phyloP scores from a whole-genome alignment of 176 grass and related monocot genomes.

The Lolium perenne region DNA sequence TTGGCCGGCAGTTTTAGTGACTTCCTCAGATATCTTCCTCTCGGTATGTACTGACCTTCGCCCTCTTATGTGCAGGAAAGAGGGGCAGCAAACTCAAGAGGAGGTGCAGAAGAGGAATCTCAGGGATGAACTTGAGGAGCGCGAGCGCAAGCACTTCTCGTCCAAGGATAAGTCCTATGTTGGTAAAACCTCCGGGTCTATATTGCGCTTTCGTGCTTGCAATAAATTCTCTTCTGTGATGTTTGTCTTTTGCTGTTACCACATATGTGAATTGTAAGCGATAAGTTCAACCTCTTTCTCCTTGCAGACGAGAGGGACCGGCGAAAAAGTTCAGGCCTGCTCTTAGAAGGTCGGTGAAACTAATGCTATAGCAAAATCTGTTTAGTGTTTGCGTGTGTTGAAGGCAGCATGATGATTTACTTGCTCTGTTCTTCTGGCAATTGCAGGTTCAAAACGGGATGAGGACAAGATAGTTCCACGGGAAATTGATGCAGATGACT shows the following conservation, averaged over 20 bases:
- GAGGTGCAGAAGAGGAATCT: constrained; percentile 96
- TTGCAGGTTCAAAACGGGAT: constrained; percentile 75
- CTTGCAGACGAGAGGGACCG: constrained; percentile 84
- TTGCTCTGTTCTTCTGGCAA: constrained; percentile 30
- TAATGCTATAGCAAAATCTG: constrained; percentile 8
- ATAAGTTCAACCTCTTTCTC: constrained; percentile 7
- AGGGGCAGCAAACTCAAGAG: constrained; percentile 91
- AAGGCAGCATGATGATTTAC: not conserved
- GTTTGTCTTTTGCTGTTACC: constrained; percentile 11
- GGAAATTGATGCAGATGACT: constrained; percentile 91
- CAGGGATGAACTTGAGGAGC: constrained; percentile 89
- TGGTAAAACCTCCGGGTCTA: constrained; percentile 46
- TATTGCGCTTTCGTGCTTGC: not conserved
- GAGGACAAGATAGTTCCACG: constrained; percentile 92
- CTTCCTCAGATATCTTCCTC: not conserved
- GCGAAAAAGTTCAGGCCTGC: constrained; percentile 74
- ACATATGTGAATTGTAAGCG: not conserved
- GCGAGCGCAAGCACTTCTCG: constrained; percentile 81
- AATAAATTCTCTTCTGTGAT: not conserved
- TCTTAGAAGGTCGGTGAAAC: constrained; percentile 68
- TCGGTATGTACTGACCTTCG: not conserved
- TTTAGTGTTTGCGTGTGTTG: not conserved
- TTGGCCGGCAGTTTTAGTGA: not conserved
- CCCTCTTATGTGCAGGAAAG: constrained; percentile 64
- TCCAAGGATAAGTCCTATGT: constrained; percentile 94